Base-by-base conservation (phyloP, 108 stramenopile species). In the Cyclotella atomus region DNA sequence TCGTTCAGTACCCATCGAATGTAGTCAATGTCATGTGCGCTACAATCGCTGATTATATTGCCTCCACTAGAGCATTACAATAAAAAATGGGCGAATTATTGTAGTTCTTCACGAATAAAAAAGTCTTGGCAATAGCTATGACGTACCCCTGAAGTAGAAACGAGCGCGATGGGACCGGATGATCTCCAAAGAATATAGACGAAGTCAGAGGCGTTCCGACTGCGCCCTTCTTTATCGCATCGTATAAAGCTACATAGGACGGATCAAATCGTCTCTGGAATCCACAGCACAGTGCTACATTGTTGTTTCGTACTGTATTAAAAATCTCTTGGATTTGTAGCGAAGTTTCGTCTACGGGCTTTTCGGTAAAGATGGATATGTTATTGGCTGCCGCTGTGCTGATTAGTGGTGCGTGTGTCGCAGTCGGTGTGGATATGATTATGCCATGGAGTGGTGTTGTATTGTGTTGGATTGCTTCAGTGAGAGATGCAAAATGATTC, bases 261-360 rank as follows among this genome's bases (percentile, higher is more conserved):
- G 63, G 61, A 61, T 92, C 91, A 45, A 89, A 92, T 23, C 91
- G 77, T 33, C 91, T 75, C 75, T 92, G 91, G 70, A 89, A 92
- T 16, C 86, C 88, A 45, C 89, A 90, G 73, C 86, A 90, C n/a
- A 92, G 47, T 30, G 63, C 36, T 27, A 86, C 78, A 30, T 73
- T 70, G 30, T 68, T 15, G 28, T 56, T n/a, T 2, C 63, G 35
- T 24, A 70, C 70, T 3, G 77, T 45, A 19, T 77, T 61, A 63
- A 84, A 89, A 2, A 88, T 59, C 6, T 36, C 21, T 16, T 60
- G 59, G 32, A 88, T 87, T 21, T 80, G 70, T 0, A 57, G 28
- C 15, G 85, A 84, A 10, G 79, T 75, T 65, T 88, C 86, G n/a
- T 77, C 91, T 0, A 92, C 84, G 20, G 91, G 91, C 50, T 92